These are phyloP conservation scores for Nepenthes mirabilis DNA, from an alignment of 148 eudicot genomes.

Conservation along the genomic window DNA sequence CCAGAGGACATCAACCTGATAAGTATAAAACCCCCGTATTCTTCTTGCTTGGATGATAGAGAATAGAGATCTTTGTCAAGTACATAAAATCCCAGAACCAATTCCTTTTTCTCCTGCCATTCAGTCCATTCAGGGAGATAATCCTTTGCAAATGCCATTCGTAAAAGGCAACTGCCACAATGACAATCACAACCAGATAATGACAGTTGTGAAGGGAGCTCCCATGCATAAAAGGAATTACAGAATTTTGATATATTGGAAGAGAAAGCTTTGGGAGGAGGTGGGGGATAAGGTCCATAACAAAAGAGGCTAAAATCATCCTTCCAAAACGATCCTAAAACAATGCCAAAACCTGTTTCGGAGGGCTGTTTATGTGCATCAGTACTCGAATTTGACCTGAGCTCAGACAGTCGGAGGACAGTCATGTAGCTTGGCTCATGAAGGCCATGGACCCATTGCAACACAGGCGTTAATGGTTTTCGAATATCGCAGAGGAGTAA, in stretches of 20 bases:
- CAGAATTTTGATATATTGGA: constrained; percentile 23
- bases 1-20: constrained; percentile 66
- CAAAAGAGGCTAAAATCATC: constrained; percentile 55
- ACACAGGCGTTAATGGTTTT: constrained; percentile 39
- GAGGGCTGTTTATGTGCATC: constrained; percentile 28
- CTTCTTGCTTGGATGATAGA: constrained; percentile 22
- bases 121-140: constrained; percentile 63
- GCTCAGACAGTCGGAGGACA: constrained; percentile 33
- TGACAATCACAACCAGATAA: constrained; percentile 40
- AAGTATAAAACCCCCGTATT: constrained; percentile 54
- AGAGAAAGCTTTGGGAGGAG: constrained; percentile 10
- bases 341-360: constrained; percentile 40
- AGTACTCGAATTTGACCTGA: constrained; percentile 38
- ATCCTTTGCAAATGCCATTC: constrained; percentile 40
- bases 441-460: constrained; percentile 62
- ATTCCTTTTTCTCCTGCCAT: constrained; percentile 70
- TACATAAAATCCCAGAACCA: constrained; percentile 64
- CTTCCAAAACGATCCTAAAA: constrained; percentile 81
- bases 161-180: constrained; percentile 61
- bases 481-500: constrained; percentile 67
- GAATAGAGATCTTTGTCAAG: constrained; percentile 33
- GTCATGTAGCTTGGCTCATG: constrained; percentile 37
- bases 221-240: constrained; percentile 60
- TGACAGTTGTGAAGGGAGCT: constrained; percentile 50
- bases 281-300: constrained; percentile 36